Evolutionary conservation across 805 yeast species (phyloP).

Genomic region (Candida wancherniae): DNA sequence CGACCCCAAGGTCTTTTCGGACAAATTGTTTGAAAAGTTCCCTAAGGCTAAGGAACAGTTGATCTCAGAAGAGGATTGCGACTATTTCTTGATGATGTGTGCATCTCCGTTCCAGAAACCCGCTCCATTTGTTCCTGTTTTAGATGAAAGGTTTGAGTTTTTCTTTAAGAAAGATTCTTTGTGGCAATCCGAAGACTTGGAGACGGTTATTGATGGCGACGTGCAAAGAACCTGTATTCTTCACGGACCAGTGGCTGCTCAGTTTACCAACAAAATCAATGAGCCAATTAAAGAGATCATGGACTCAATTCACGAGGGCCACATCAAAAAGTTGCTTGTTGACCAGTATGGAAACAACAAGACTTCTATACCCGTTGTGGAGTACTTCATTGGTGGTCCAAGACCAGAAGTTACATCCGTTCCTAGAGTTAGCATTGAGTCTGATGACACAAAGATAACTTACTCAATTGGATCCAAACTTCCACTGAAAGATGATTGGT

Average conservation of each 20-base stretch:
- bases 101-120: conserved; percentile 89
- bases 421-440: conserved; percentile 33
- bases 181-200: conserved; percentile 98
- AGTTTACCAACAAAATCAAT: conserved; percentile 76
- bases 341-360: conserved; percentile 70
- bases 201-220: conserved; percentile 92
- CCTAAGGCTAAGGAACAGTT: conserved; percentile 77
- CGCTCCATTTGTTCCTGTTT: conserved; percentile 93
- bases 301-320: conserved; percentile 88
- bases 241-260: conserved; percentile 98
- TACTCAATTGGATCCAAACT: conserved; percentile 36
- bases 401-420: conserved; percentile 31
- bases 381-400: conserved; percentile 74
- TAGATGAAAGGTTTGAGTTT: conserved; percentile 90
- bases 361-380: conserved; percentile 77
- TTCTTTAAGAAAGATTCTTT: conserved; percentile 98
- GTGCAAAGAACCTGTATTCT: conserved; percentile 98
- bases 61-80: conserved; percentile 92
- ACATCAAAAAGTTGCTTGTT: conserved; percentile 61
- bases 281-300: conserved; percentile 91
- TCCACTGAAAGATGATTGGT: conserved; percentile 53
- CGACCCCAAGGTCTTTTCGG: conserved; percentile 56
- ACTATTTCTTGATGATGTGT: conserved; percentile 81
- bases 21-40: conserved; percentile 58
- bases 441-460: conserved; percentile 25